Evolutionary conservation across 2,329 filamentous ascomycete species (phyloP), one percentile per base, ranked within the genome.

Genomic region (Colletotrichum orbiculare): DNA sequence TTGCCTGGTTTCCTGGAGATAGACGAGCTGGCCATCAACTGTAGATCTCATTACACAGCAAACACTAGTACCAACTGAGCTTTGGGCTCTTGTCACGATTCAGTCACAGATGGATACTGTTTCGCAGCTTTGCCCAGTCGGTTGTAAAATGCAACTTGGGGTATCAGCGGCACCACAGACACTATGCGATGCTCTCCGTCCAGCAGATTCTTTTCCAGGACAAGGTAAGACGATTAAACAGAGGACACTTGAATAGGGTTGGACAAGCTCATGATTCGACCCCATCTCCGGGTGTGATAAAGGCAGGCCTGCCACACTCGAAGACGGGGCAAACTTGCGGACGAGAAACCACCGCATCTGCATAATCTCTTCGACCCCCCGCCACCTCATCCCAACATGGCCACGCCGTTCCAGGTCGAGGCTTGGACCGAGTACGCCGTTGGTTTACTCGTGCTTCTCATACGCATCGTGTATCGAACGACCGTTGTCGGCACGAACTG

Each of bases 391-490:
- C 15, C 43, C 34, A 58, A 13, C 54, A 76, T 75, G 74, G 72
- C 72, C 25, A 79, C 77, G 7, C 78, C 80, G 3, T 82, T 82
- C 60, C 76, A 79, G 66, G 72, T 70, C 6, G 80, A 82, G 67
- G 78, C 78, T n/a, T 82, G 80, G 79, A 71, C 72, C 15, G 80
- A 82, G 61, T 82, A 80, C 50, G 76, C 72, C 2, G 70, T 82
- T 37, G 80, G 79, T 2, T 62, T 75, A 4, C 2, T 75, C 10
- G 69, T 82, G 6, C 66, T 82, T 3, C 66, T 80, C 6, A 56
- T 78, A 1, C 77, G 81, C 11, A 77, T 79, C 61, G 75, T 76
- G 60, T 76, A 78, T 4, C 71, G 80, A 37, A 73, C 73, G 66
- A 79, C 73, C 54, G 64, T 74, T 13, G 77, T 82, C 3, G 79